These are phyloP conservation scores for Gossypioides kirkii DNA, from an alignment of 345 rosid species.

Conservation along the genomic window DNA sequence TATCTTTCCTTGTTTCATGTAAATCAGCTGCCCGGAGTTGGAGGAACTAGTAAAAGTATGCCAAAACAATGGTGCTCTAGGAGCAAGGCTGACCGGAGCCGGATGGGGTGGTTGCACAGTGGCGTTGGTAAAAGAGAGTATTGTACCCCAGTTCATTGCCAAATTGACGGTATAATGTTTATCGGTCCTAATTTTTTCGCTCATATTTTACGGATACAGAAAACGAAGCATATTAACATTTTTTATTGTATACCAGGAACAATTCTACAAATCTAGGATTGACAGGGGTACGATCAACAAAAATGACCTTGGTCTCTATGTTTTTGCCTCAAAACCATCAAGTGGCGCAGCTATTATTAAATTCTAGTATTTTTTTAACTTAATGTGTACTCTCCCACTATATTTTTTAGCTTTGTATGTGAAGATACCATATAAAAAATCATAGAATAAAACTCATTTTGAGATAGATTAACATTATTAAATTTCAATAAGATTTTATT, in stretches of 20 bases:
- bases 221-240: background rate
- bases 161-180: slow-evolving; percentile 55
- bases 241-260: background rate
- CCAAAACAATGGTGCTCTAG: slow-evolving; percentile 71
- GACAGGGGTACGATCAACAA: background rate
- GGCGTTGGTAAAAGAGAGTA: slow-evolving; percentile 70
- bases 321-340: background rate
- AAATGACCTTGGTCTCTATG: background rate
- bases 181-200: background rate
- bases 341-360: slow-evolving; percentile 55
- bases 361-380: slow-evolving; percentile 25
- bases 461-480: too few species aligned
- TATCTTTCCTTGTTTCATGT: background rate
- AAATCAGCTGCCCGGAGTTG: slow-evolving; percentile 80
- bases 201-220: background rate
- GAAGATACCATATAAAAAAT: too few species aligned
- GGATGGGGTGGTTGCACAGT: slow-evolving; percentile 99
- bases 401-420: too few species aligned
- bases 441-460: too few species aligned
- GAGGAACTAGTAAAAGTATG: slow-evolving; percentile 78
- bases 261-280: background rate
- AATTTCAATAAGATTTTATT: too few species aligned
- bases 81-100: slow-evolving; percentile 97
- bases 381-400: too few species aligned
- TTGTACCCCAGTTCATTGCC: slow-evolving; percentile 77